A percentile compares a stretch with the other conserved stretches of the same genome.
phyloP scores from a whole-genome alignment of 176 grass and related monocot genomes.

The Cenchrus purpureus region DNA sequence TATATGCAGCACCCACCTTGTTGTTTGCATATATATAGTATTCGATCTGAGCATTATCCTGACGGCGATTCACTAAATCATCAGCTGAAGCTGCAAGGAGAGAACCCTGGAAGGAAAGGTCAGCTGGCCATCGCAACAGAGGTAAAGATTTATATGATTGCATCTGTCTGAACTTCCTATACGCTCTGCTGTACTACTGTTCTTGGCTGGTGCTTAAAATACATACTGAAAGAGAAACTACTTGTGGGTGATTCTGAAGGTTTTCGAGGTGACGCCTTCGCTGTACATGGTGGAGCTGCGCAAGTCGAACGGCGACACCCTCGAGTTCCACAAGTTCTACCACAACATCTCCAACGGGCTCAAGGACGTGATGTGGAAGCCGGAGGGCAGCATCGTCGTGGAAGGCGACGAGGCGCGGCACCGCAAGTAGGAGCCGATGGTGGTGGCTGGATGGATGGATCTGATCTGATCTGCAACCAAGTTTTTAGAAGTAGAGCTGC shows the following conservation, averaged over 20 bases:
- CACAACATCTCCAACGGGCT: conserved; percentile 76
- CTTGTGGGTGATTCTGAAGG: conserved; percentile 46
- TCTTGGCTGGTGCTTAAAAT: neutral
- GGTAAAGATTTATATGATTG: conserved; percentile 43
- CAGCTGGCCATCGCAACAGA: conserved; percentile 93
- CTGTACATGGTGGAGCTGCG: conserved; percentile 93
- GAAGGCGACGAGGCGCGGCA: conserved; percentile 39
- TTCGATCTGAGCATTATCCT: conserved; percentile 12
- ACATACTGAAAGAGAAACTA: conserved; percentile 6
- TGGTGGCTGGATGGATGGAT: conserved; percentile 9
- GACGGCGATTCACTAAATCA: conserved; percentile 37
- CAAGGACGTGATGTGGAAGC: conserved; percentile 91
- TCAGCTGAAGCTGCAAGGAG: conserved; percentile 95
- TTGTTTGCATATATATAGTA: conserved; percentile 19
- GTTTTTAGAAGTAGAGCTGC: conserved; percentile 40
- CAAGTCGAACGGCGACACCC: conserved; percentile 89
- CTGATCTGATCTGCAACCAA: neutral
- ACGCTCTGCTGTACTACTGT: neutral
- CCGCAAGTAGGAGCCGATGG: neutral
- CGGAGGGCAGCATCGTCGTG: conserved; percentile 44
- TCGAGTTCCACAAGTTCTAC: conserved; percentile 96
- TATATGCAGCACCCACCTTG: too few species aligned
- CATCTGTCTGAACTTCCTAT: neutral
- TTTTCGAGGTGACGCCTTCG: conserved; percentile 92
- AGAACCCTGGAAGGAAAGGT: conserved; percentile 94